Conservation (phyloP, 331 rosid genomes). For the Rhamnella rubrinervis region DNA sequence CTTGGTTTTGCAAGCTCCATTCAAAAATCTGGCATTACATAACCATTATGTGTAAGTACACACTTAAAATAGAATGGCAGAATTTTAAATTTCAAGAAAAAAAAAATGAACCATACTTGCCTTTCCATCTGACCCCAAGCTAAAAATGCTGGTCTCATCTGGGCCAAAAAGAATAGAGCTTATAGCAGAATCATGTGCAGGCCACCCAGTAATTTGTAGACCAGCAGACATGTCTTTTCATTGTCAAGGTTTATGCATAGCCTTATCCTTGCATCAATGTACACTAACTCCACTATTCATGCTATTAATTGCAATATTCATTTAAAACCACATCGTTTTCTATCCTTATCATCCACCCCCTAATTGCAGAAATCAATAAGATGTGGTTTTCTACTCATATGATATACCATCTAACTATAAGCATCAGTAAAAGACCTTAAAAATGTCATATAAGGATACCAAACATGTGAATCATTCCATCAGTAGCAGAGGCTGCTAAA, state of each 20-base stretch:
- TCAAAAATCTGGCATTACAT: constrained; percentile 68
- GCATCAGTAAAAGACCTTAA: background rate
- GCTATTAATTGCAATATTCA: background rate
- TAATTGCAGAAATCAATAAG: background rate
- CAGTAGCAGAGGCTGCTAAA: constrained; percentile 86
- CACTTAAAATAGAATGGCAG: constrained; percentile 13
- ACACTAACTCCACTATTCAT: background rate
- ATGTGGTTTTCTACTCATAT: background rate
- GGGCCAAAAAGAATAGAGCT: constrained; percentile 93
- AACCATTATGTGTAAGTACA: background rate
- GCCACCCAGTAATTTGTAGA: constrained; percentile 98
- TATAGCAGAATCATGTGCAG: constrained; percentile 95
- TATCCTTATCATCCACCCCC: background rate
- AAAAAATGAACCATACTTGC: constrained; percentile 32
- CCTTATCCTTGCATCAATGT: background rate
- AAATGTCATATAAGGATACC: constrained; percentile 67
- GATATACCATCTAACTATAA: background rate
- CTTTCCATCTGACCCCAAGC: constrained; percentile 90
- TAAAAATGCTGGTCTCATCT: constrained; percentile 94
- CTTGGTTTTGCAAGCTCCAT: constrained; percentile 98
- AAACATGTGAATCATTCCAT: constrained; percentile 99
- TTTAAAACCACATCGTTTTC: background rate
- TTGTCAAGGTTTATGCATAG: constrained; percentile 48
- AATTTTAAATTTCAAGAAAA: constrained; percentile 7
- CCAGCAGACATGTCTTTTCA: constrained; percentile 90